Evolutionary conservation across 176 grass and related monocot genomes (phyloP), one percentile per base, ranked within the genome.

Genomic region (Phoenix roebelenii): DNA sequence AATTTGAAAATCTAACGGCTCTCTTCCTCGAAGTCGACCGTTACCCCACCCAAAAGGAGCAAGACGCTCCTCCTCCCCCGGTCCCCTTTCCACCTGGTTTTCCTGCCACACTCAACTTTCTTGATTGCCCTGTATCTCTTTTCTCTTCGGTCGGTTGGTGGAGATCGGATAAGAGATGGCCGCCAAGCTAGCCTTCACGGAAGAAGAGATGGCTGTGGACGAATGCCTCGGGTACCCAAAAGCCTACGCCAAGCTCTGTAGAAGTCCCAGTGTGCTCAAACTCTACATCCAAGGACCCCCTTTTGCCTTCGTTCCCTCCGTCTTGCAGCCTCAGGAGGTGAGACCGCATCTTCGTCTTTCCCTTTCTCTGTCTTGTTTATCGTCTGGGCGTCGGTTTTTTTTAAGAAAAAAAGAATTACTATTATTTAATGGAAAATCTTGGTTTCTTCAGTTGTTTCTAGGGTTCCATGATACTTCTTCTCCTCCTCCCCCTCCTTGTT

Each of bases 321-420:
- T 72, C 66, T 79, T 98, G 54, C 78, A 85, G 59, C 93, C 93
- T 0, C 81, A 98, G 76, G 93, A 98, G 87, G 92, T 90, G 76
- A 63, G 20, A 2, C 2, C 28, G 53, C 3, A 0, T 53, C 22
- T 10, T 4, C 49, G 7, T 2, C 14, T 6, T 6, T 29, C 16
- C 7, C 9, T 52, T 53, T 44, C 35, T 44, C 10, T 7, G 35
- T 1, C 5, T 30, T 30, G 12, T 39, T 35, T 7, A 35, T 35
- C 30, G 5, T 35, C 30, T 9, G 30, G 30, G 6, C 30, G 30
- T 35, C 30, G 6, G 7, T 35, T 35, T 35, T 35, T 35, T 35
- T 35, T 7, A 7, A 20, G 20, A 10, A 14, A 44, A 12, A 44
- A 14, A 44, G 10, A 44, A 14, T 12, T 44, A 44, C 14, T 14